Evolutionary conservation across 345 rosid genomes (phyloP).

Genomic region (Streptanthus diversifolius): DNA sequence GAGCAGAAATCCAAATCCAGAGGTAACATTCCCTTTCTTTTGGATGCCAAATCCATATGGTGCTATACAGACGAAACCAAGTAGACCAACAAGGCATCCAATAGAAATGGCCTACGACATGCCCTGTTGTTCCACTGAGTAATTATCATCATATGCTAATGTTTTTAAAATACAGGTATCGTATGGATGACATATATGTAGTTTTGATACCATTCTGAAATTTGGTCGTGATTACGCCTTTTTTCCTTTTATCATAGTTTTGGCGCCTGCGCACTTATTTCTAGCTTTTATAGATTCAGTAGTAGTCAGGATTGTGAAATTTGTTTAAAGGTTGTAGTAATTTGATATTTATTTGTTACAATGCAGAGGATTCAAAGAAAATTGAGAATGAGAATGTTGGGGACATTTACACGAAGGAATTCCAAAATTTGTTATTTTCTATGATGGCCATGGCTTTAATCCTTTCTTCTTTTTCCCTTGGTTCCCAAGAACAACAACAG

Average conservation of each 20-base stretch:
- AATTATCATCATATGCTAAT: neutral
- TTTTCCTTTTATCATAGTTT: neutral
- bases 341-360: conserved; percentile 19
- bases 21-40: conserved; percentile 39
- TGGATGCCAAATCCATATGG: neutral
- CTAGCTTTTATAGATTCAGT: neutral
- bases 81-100: neutral
- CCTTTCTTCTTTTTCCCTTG: conserved; percentile 43
- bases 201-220: neutral
- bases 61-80: neutral
- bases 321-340: conserved; percentile 1
- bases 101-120: neutral
- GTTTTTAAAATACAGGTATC: neutral
- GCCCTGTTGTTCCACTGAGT: neutral
- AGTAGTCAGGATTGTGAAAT: neutral
- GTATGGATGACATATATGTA: neutral
- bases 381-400: conserved; percentile 48
- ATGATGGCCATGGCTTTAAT: conserved; percentile 50
- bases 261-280: neutral
- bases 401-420: conserved; percentile 43
- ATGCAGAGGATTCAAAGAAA: conserved; percentile 69
- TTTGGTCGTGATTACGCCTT: no score
- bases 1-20: conserved; percentile 73
- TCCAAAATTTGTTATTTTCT: conserved; percentile 49
- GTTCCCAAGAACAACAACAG: conserved; percentile 57